Percentiles rank a stretch among this genome's conserved stretches.
Conservation (phyloP, 495 filamentous ascomycete genomes). For the Pseudoneurospora amorphoporcata region DNA sequence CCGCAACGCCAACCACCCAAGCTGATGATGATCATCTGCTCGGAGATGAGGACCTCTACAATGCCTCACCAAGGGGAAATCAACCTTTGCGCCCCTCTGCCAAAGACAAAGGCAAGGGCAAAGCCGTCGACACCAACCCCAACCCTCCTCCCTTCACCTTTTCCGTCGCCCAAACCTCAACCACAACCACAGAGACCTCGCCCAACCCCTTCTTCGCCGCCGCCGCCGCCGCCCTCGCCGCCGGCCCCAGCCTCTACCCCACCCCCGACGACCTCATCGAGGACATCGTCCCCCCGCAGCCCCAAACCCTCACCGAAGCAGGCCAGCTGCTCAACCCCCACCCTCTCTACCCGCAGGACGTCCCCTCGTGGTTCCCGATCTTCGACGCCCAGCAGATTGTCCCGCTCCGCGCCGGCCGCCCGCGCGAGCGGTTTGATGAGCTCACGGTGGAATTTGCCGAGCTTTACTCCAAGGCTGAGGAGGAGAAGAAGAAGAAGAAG, state of each 20-base stretch:
- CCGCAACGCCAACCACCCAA: not conserved
- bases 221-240: too few relatives aligned
- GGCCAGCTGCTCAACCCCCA: not conserved
- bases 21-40: too few relatives aligned
- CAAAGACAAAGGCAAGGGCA: not conserved
- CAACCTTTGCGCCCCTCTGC: not conserved
- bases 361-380: constrained; percentile 26
- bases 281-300: not conserved
- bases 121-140: not conserved
- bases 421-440: constrained; percentile 7
- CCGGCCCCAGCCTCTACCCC: too few relatives aligned
- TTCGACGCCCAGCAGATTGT: constrained; percentile 8
- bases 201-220: not conserved
- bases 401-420: not conserved
- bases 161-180: too few relatives aligned
- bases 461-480: constrained; percentile 1
- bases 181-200: not conserved
- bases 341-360: not conserved
- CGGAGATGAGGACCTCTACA: too few relatives aligned
- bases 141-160: too few relatives aligned
- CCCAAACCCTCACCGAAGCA: not conserved
- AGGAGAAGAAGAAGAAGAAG: not conserved
- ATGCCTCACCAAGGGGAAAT: too few relatives aligned
- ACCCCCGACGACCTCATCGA: not conserved
- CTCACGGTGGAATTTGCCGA: constrained; percentile 3